Evolutionary conservation across 2,329 filamentous ascomycete species (phyloP).

Genomic region (Myriosclerotinia duriaeana): DNA sequence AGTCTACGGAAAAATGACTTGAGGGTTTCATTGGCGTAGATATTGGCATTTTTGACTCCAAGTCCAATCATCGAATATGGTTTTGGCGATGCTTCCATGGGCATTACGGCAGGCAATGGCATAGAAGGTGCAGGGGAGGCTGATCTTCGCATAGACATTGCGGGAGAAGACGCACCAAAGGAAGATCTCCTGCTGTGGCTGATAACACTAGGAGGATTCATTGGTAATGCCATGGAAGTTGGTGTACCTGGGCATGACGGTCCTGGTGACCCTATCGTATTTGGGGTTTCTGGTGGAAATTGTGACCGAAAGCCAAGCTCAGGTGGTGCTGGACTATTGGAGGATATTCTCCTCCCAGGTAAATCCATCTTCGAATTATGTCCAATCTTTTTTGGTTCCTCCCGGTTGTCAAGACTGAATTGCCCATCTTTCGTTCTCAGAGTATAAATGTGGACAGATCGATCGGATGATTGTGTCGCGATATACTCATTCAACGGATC

Average conservation of each 20-base stretch:
- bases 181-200: conserved; percentile 94
- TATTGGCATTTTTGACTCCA: conserved; percentile 77
- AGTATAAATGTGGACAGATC: conserved; percentile 96
- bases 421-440: conserved; percentile 95
- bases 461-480: conserved; percentile 95
- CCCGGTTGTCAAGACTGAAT: conserved; percentile 70
- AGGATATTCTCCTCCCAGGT: conserved; percentile 85
- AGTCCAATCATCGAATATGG: conserved; percentile 51
- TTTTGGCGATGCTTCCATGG: conserved; percentile 84
- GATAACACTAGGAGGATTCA: conserved; percentile 89
- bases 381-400: conserved; percentile 71
- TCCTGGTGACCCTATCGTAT: conserved; percentile 72
- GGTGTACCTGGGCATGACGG: conserved; percentile 93
- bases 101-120: conserved; percentile 92
- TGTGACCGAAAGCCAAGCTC: conserved; percentile 70
- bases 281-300: conserved; percentile 55
- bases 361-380: conserved; percentile 81
- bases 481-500: conserved; percentile 98
- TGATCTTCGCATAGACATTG: conserved; percentile 73
- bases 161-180: conserved; percentile 67
- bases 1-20: conserved; percentile 95
- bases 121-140: conserved; percentile 91
- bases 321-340: conserved; percentile 86
- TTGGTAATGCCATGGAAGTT: conserved; percentile 81
- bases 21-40: conserved; percentile 95